A percentile compares a stretch with the other conserved stretches of the same genome.
These are phyloP conservation scores for Fraxinus anomala DNA, from an alignment of 257 asterid genomes.

Conservation along the genomic window DNA sequence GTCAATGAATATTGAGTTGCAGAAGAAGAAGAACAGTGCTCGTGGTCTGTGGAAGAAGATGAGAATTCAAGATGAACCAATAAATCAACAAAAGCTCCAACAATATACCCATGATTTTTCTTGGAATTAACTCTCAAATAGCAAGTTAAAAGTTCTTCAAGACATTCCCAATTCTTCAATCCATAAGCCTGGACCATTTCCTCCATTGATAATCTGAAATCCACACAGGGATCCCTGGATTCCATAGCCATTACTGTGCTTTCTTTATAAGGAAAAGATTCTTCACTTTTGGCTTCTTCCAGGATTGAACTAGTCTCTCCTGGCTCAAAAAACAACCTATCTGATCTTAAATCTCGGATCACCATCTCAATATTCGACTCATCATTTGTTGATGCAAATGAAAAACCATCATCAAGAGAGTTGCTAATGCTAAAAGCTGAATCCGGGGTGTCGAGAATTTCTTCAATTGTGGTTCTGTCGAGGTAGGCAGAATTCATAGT, in stretches of 20 bases:
- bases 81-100: constrained; percentile 76
- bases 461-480: constrained; percentile 13
- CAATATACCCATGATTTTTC: constrained; percentile 58
- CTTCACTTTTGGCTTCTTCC: constrained; percentile 36
- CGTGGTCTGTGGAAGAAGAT: constrained; percentile 19
- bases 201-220: constrained; percentile 73
- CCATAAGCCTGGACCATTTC: constrained; percentile 74
- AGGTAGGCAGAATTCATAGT: constrained; percentile 40
- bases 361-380: constrained; percentile 34
- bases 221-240: constrained; percentile 60
- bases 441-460: background rate
- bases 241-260: constrained; percentile 49
- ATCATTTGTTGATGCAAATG: background rate
- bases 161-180: constrained; percentile 48
- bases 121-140: constrained; percentile 52
- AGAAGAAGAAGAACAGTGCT: constrained; percentile 33
- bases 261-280: constrained; percentile 26
- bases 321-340: constrained; percentile 72
- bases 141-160: constrained; percentile 64
- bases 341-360: constrained; percentile 56
- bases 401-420: constrained; percentile 14
- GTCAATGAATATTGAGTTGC: constrained; percentile 48
- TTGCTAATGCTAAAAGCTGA: constrained; percentile 2
- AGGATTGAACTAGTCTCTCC: constrained; percentile 63
- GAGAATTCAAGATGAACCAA: constrained; percentile 34